phyloP scores from a whole-genome alignment of 2,329 filamentous ascomycete species.

The Neonectria coccinea region DNA sequence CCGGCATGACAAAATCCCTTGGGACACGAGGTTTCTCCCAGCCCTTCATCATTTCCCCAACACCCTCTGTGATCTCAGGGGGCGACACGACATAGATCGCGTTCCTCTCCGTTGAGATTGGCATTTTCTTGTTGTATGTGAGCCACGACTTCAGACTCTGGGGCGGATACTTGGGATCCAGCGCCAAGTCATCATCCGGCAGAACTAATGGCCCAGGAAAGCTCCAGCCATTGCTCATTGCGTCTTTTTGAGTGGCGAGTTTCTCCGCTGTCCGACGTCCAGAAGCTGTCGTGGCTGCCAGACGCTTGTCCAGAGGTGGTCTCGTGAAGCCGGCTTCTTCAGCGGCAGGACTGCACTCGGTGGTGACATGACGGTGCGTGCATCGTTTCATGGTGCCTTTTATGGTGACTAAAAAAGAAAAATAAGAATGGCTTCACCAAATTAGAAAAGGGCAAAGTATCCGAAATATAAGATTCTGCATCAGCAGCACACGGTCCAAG shows the following conservation, averaged over 20 bases:
- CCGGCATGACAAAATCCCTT: not conserved
- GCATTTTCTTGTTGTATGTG: slow-evolving; percentile 58
- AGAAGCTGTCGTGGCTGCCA: slow-evolving; percentile 28
- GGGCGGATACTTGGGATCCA: slow-evolving; percentile 61
- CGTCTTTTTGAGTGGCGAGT: slow-evolving; percentile 27
- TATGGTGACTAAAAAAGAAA: not conserved
- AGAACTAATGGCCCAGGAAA: slow-evolving; percentile 72
- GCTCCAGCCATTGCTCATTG: slow-evolving; percentile 39
- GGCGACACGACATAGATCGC: slow-evolving; percentile 66
- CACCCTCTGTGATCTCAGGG: slow-evolving; percentile 54
- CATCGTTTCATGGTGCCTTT: slow-evolving; percentile 12
- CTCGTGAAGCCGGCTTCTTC: slow-evolving; percentile 30
- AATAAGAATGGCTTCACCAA: not conserved
- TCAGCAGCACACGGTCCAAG: not conserved
- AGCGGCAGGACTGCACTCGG: slow-evolving; percentile 31
- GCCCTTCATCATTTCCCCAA: slow-evolving; percentile 51
- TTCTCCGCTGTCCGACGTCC: slow-evolving; percentile 41
- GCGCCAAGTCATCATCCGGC: slow-evolving; percentile 68
- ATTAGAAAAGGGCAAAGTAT: not conserved
- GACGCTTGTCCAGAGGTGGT: slow-evolving; percentile 20
- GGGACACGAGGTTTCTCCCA: slow-evolving; percentile 55
- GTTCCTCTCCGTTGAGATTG: slow-evolving; percentile 57
- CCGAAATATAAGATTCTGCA: not conserved
- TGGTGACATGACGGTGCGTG: slow-evolving; percentile 12
- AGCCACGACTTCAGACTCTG: slow-evolving; percentile 67